These are phyloP conservation scores for Trichosporon inkin DNA, from an alignment of 1,284 basidiomycete species.

Conservation along the genomic window DNA sequence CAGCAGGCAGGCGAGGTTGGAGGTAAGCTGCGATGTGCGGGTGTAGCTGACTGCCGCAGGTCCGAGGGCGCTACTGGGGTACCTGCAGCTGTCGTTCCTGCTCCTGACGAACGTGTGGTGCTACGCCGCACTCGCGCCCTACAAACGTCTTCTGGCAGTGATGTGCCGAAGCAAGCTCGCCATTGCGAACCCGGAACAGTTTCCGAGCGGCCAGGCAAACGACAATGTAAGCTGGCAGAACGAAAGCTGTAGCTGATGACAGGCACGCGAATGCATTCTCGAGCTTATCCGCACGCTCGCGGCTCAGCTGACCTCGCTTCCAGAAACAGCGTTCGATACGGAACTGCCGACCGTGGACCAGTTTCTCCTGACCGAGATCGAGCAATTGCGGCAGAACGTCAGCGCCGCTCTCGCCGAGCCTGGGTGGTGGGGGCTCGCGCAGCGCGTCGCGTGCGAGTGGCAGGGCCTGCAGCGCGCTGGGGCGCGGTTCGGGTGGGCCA, in stretches of 20 bases:
- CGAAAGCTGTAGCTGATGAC: background rate
- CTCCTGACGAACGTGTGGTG: constrained; percentile 50
- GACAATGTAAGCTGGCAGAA: constrained; percentile 1
- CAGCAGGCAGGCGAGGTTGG: constrained; percentile 35
- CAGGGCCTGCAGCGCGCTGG: constrained; percentile 17
- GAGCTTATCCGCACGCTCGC: constrained; percentile 36
- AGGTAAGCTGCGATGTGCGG: constrained; percentile 32
- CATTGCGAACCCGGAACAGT: constrained; percentile 15
- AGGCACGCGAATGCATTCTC: constrained; percentile 8
- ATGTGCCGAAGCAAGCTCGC: constrained; percentile 36
- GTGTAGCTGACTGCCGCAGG: constrained; percentile 30
- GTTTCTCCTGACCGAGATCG: constrained; percentile 45
- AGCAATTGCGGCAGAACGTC: constrained; percentile 34
- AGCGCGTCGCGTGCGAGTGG: constrained; percentile 14
- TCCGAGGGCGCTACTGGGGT: constrained; percentile 40
- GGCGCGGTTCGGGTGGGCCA: constrained; percentile 32
- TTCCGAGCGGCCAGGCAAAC: background rate
- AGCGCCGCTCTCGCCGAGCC: constrained; percentile 14
- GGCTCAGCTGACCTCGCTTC: constrained; percentile 44
- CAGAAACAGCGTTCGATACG: constrained; percentile 43
- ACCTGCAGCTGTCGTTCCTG: constrained; percentile 51
- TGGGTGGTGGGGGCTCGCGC: constrained; percentile 13
- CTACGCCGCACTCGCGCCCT: constrained; percentile 47
- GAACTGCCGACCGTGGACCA: constrained; percentile 51
- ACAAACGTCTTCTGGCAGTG: constrained; percentile 48